These are phyloP conservation scores for Oryza rufipogon DNA, from an alignment of 176 grass and related monocot genomes.

Conservation along the genomic window DNA sequence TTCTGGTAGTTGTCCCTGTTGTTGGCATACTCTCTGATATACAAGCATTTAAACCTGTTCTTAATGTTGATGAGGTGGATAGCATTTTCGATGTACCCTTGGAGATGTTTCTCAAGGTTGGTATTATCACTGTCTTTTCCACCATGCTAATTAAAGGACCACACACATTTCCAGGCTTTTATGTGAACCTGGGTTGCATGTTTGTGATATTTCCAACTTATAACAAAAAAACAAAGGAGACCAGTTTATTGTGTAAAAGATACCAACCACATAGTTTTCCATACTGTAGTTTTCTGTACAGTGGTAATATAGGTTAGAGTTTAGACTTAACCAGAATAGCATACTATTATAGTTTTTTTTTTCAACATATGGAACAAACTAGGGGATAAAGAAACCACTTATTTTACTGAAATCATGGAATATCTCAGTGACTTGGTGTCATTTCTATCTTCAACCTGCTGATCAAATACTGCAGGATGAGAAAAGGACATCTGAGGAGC, in stretches of 20 bases:
- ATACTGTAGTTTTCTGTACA: not conserved
- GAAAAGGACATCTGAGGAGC: slow-evolving; percentile 53
- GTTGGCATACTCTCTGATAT: slow-evolving; percentile 60
- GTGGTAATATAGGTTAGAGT: too few relatives aligned
- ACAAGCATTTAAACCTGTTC: slow-evolving; percentile 52
- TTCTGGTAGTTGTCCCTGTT: slow-evolving; percentile 73
- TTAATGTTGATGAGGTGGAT: slow-evolving; percentile 62
- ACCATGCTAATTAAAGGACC: slow-evolving; percentile 5
- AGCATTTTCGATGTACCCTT: slow-evolving; percentile 64
- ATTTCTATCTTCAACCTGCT: not conserved
- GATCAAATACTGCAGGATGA: slow-evolving; percentile 48
- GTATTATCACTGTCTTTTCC: slow-evolving; percentile 20
- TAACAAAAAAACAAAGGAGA: not conserved
- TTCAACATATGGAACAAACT: not conserved
- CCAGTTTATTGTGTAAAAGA: not conserved
- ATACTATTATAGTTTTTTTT: not conserved
- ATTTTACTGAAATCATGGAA: not conserved
- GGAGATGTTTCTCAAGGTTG: slow-evolving; percentile 84
- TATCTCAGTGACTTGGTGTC: not conserved
- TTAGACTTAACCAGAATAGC: not conserved
- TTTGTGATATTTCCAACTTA: not conserved
- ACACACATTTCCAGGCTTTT: not conserved
- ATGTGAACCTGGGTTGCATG: not conserved
- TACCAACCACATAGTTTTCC: not conserved
- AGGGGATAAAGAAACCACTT: not conserved